phyloP scores from a whole-genome alignment of 2,329 filamentous ascomycete species.

The Neonectria magnoliae region DNA sequence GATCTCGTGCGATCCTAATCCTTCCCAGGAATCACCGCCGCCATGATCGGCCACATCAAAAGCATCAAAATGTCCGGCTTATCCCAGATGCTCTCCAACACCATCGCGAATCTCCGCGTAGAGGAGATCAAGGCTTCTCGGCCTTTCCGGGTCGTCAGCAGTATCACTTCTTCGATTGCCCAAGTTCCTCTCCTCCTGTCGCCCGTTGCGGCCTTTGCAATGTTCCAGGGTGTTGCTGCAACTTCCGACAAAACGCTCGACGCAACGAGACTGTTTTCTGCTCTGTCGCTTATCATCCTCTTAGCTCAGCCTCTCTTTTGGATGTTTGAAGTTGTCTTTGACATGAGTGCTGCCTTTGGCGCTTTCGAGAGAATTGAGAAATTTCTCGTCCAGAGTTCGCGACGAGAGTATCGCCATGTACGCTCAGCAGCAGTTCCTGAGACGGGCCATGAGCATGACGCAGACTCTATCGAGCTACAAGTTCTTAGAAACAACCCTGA shows the following conservation, averaged over 20 bases:
- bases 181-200: constrained; percentile 48
- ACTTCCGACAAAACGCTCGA: constrained; percentile 44
- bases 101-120: constrained; percentile 45
- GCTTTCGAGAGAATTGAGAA: constrained; percentile 54
- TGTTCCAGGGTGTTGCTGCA: constrained; percentile 47
- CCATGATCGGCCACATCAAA: constrained; percentile 53
- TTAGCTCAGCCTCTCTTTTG: constrained; percentile 51
- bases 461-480: constrained; percentile 10
- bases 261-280: constrained; percentile 52
- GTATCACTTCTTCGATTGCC: constrained; percentile 49
- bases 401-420: constrained; percentile 38
- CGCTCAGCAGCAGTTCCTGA: neutral
- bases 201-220: constrained; percentile 51
- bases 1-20: neutral
- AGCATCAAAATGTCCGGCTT: constrained; percentile 55
- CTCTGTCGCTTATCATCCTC: constrained; percentile 53
- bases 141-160: constrained; percentile 47
- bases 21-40: constrained; percentile 40
- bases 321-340: constrained; percentile 51
- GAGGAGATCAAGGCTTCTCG: constrained; percentile 50
- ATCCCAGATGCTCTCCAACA: constrained; percentile 42
- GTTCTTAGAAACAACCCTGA: neutral
- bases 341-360: constrained; percentile 50
- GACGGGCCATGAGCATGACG: neutral
- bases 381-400: constrained; percentile 45